Conservation (phyloP, 352 stramenopile genomes). For the Phytophthora pini region DNA sequence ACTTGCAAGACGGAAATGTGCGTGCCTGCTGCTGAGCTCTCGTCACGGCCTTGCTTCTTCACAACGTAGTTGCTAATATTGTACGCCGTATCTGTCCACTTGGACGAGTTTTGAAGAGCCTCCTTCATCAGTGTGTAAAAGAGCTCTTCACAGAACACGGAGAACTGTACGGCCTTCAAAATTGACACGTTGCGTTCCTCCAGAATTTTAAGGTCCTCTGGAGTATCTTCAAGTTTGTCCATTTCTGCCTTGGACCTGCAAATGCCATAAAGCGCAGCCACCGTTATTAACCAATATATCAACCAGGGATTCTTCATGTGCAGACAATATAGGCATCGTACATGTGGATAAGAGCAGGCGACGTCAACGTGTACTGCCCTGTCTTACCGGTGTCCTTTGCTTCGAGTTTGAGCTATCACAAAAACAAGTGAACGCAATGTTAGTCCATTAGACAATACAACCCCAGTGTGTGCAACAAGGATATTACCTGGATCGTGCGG, state of each 20-base stretch:
- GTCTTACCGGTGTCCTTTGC: constrained; percentile 40
- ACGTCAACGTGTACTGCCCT: constrained; percentile 52
- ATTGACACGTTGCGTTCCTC: constrained; percentile 75
- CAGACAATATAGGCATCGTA: constrained; percentile 23
- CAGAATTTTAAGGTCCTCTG: constrained; percentile 65
- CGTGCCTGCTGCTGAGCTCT: constrained; percentile 21
- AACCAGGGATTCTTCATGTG: neutral
- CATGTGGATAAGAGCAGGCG: constrained; percentile 51
- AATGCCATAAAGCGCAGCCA: neutral
- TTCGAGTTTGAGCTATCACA: constrained; percentile 47
- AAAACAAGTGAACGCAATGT: neutral
- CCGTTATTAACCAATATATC: no score
- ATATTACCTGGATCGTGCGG: constrained; percentile 73
- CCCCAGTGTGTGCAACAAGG: neutral
- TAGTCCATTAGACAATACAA: constrained; percentile 1
- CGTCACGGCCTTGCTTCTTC: constrained; percentile 54
- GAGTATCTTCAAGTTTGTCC: constrained; percentile 64
- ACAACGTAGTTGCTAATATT: constrained; percentile 66
- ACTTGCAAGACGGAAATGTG: constrained; percentile 79
- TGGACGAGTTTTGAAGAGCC: constrained; percentile 64
- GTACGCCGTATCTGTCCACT: constrained; percentile 75
- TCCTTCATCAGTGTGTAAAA: constrained; percentile 89
- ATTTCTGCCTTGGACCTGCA: constrained; percentile 61
- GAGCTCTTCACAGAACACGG: constrained; percentile 86
- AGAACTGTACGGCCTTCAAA: constrained; percentile 85